Evolutionary conservation across 495 filamentous ascomycete species (phyloP).

Genomic region (Aspergillus nidulans): DNA sequence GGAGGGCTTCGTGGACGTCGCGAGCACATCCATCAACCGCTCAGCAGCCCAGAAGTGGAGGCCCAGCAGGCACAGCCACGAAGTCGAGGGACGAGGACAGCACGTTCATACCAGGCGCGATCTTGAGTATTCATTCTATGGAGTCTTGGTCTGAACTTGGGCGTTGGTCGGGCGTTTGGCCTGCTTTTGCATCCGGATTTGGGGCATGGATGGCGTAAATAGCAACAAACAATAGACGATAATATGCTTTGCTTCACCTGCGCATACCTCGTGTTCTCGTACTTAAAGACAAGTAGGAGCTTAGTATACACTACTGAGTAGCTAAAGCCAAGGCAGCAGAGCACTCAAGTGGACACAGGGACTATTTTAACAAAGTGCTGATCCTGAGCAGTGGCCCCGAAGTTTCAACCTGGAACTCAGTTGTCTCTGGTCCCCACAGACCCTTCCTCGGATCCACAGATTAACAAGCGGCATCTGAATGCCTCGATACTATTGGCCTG

Average conservation of each 20-base stretch:
- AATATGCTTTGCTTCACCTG: neutral
- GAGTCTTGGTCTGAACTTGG: constrained; percentile 1
- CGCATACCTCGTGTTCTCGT: neutral
- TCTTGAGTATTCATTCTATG: constrained; percentile 5
- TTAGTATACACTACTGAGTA: neutral
- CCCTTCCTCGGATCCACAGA: too few species aligned
- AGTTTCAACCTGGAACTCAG: too few species aligned
- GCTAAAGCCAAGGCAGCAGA: neutral
- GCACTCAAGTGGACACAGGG: too few species aligned
- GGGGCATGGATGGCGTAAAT: neutral
- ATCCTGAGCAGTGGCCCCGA: neutral
- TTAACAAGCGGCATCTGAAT: too few species aligned
- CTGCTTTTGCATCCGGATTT: neutral
- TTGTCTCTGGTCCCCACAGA: too few species aligned
- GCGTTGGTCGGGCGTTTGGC: neutral
- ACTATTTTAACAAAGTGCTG: neutral
- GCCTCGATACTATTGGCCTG: too few species aligned
- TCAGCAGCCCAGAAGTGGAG: constrained; percentile 20
- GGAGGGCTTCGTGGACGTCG: constrained; percentile 19
- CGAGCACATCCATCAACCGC: constrained; percentile 13
- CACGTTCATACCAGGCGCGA: constrained; percentile 20
- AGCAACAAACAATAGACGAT: neutral
- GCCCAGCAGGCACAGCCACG: constrained; percentile 7
- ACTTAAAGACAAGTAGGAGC: too few species aligned
- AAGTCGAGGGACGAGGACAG: constrained; percentile 19